phyloP scores from a whole-genome alignment of 441 rosid species.

The Aquilaria agallochum region DNA sequence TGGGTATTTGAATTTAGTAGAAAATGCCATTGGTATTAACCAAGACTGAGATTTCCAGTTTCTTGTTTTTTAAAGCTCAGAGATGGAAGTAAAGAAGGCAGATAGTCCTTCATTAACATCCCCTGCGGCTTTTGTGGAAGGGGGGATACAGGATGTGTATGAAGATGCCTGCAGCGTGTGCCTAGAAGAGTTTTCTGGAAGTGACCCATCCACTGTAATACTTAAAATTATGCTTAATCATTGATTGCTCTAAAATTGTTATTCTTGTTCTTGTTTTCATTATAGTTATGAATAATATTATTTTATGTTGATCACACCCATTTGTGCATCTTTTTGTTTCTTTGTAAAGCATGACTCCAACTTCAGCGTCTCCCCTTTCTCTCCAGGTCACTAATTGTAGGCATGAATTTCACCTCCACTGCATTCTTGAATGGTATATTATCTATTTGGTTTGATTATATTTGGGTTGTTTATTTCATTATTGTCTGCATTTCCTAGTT shows the following conservation, averaged over 20 bases:
- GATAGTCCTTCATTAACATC: conserved; percentile 28
- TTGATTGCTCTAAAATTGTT: not conserved
- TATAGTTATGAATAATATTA: no score
- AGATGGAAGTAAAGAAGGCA: conserved; percentile 23
- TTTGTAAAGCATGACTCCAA: not conserved
- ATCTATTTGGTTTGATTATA: not conserved
- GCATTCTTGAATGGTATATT: conserved; percentile 48
- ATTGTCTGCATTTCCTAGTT: not conserved
- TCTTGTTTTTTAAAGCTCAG: conserved; percentile 21
- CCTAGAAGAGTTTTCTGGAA: conserved; percentile 40
- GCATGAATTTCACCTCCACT: conserved; percentile 56
- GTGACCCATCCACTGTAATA: conserved; percentile 46
- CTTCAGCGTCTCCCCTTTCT: not conserved
- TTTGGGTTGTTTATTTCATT: not conserved
- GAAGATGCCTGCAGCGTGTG: conserved; percentile 53
- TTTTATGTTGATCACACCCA: not conserved
- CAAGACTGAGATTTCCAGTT: not conserved
- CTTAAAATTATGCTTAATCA: not conserved
- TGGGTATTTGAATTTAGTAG: no score
- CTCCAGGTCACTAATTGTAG: conserved; percentile 42
- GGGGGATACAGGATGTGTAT: conserved; percentile 41
- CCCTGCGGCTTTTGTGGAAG: conserved; percentile 50
- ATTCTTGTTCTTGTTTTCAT: not conserved
- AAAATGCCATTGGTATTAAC: no score
- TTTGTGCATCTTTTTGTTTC: not conserved